Percentiles rank a stretch among this genome's conserved stretches.
Evolutionary conservation across 257 asterid species (phyloP).

Genomic region (Solanum sparsipilum): DNA sequence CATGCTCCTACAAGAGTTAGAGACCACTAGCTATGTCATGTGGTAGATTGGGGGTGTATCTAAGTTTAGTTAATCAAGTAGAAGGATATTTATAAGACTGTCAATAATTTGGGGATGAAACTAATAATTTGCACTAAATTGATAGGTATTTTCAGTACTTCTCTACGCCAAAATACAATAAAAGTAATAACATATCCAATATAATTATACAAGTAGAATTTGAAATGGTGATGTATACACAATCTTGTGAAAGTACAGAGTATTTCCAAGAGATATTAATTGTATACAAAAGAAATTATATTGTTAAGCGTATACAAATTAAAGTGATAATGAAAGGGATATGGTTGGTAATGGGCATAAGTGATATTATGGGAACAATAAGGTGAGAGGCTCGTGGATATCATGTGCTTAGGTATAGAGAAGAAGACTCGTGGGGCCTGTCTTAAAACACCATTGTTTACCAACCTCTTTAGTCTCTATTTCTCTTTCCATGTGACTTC

Average conservation of each 20-base stretch:
- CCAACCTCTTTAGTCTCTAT: conserved; percentile 48
- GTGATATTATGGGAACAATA: conserved; percentile 28
- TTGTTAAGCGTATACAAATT: background rate
- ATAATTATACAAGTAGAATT: no score
- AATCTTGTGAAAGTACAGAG: background rate
- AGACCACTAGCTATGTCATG: background rate
- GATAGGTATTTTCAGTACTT: background rate
- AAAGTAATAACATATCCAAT: no score
- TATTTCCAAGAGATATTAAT: background rate
- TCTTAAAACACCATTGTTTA: conserved; percentile 32
- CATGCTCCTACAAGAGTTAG: background rate
- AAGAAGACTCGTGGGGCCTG: conserved; percentile 46
- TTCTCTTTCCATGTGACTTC: conserved; percentile 37
- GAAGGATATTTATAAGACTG: no score
- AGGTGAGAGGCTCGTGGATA: conserved; percentile 37
- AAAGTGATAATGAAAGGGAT: background rate
- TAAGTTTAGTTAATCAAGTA: no score
- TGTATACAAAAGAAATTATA: background rate
- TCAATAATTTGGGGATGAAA: background rate
- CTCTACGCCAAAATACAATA: background rate
- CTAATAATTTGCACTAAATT: background rate
- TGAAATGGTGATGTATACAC: background rate
- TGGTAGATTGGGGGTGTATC: background rate
- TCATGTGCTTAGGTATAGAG: conserved; percentile 73
- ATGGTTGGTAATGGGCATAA: conserved; percentile 11